Percentiles rank a stretch among this genome's conserved stretches.
Conservation (phyloP, 768 basidiomycete species). For the Leccinum obscurum region DNA sequence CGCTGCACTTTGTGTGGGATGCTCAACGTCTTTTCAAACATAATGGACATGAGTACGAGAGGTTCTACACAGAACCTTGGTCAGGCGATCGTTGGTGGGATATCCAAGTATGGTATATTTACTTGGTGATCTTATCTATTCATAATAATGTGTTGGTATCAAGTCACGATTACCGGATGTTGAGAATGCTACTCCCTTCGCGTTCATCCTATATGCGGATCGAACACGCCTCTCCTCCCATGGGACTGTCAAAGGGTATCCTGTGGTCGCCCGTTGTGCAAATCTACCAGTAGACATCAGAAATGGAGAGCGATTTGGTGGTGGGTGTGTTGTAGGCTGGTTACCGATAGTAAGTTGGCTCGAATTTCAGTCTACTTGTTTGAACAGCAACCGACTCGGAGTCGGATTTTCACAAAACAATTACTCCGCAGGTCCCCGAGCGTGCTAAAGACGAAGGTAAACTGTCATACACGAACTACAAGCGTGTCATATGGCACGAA, state of each 20-base stretch:
- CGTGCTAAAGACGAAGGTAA: too few species aligned
- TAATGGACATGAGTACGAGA: background rate
- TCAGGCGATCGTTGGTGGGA: background rate
- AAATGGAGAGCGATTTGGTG: conserved; percentile 5
- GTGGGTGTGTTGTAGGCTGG: background rate
- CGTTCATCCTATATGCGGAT: background rate
- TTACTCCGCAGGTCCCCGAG: too few species aligned
- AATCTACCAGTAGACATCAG: background rate
- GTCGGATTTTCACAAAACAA: too few species aligned
- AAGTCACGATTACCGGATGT: background rate
- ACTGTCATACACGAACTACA: too few species aligned
- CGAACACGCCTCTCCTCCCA: background rate
- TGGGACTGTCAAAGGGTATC: background rate
- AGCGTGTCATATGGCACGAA: too few species aligned
- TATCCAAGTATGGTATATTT: background rate
- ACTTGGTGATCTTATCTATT: too few species aligned
- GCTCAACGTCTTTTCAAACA: background rate
- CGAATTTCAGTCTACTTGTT: too few species aligned
- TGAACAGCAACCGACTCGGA: too few species aligned
- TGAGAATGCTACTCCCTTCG: background rate
- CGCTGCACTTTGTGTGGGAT: background rate
- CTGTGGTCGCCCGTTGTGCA: background rate
- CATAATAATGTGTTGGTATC: background rate
- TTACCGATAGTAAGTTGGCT: background rate
- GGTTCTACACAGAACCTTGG: background rate